Percentiles rank a stretch among this genome's conserved stretches.
Evolutionary conservation across 2,329 filamentous ascomycete genomes (phyloP).

Genomic region (Elsinoe fawcettii): DNA sequence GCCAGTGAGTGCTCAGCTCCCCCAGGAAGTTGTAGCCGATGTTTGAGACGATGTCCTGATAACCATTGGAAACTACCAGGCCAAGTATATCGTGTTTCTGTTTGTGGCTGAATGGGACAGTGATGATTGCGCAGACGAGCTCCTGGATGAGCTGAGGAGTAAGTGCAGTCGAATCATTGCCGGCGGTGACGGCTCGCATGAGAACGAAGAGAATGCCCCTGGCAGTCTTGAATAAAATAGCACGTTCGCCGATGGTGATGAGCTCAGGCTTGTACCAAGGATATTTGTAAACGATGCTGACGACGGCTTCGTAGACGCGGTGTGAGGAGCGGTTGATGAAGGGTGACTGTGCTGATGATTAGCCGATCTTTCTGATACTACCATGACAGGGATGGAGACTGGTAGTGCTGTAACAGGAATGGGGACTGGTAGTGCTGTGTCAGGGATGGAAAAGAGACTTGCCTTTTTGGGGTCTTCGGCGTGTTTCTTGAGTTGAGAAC

Average conservation of each 20-base stretch:
- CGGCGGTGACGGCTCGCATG: slow-evolving; percentile 20
- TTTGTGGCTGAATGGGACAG: slow-evolving; percentile 27
- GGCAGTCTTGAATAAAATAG: slow-evolving; percentile 35
- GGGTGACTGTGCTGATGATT: slow-evolving; percentile 34
- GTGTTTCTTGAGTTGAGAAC: slow-evolving; percentile 39
- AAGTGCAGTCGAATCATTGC: slow-evolving; percentile 18
- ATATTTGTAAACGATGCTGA: slow-evolving; percentile 47
- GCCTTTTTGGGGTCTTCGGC: slow-evolving; percentile 44
- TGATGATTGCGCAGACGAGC: slow-evolving; percentile 26
- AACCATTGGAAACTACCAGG: slow-evolving; percentile 19
- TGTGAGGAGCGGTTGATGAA: slow-evolving; percentile 44
- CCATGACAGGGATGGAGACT: too few relatives aligned
- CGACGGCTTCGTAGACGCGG: slow-evolving; percentile 46
- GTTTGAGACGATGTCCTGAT: slow-evolving; percentile 20
- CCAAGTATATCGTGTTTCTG: slow-evolving; percentile 25
- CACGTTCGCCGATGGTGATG: slow-evolving; percentile 42
- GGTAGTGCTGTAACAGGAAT: too few relatives aligned
- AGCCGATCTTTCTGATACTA: slow-evolving; percentile 7
- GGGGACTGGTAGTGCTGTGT: too few relatives aligned
- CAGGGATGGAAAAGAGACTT: too few relatives aligned
- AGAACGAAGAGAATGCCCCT: slow-evolving; percentile 23
- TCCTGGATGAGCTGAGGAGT: slow-evolving; percentile 26
- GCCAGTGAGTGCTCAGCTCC: slow-evolving; percentile 22
- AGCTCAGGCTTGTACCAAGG: slow-evolving; percentile 42
- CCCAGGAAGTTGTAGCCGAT: slow-evolving; percentile 23